Conservation (phyloP, 2,329 filamentous ascomycete species). For the Fusarium sp. region DNA sequence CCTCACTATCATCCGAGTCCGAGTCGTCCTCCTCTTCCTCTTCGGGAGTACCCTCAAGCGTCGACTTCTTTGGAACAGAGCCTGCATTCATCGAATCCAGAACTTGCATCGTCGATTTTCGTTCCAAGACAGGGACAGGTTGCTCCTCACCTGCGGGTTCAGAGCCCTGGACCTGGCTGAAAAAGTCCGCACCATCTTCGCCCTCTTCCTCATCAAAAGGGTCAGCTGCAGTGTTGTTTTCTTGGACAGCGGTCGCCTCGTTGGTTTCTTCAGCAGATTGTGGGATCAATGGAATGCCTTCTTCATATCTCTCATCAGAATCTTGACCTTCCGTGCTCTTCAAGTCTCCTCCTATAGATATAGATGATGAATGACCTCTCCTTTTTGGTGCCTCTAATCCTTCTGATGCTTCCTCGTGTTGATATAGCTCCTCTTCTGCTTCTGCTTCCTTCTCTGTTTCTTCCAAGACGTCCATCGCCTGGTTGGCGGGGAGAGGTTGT, state of each 20-base stretch:
- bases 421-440: slow-evolving; percentile 55
- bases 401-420: slow-evolving; percentile 28
- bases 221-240: slow-evolving; percentile 40
- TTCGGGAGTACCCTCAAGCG: slow-evolving; percentile 48
- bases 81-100: slow-evolving; percentile 62
- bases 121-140: slow-evolving; percentile 58
- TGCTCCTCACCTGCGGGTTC: slow-evolving; percentile 32
- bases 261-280: slow-evolving; percentile 38
- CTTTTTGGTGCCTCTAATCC: slow-evolving; percentile 20
- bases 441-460: slow-evolving; percentile 63
- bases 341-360: slow-evolving; percentile 59
- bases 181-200: slow-evolving; percentile 72
- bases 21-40: slow-evolving; percentile 38
- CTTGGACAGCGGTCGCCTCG: slow-evolving; percentile 26
- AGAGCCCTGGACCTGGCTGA: slow-evolving; percentile 61
- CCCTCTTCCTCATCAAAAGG: slow-evolving; percentile 59
- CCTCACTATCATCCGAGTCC: neutral
- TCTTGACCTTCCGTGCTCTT: slow-evolving; percentile 56
- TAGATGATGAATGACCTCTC: slow-evolving; percentile 46
- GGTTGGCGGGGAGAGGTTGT: slow-evolving; percentile 59
- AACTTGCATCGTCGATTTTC: slow-evolving; percentile 78
- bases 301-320: slow-evolving; percentile 72
- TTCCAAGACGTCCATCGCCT: slow-evolving; percentile 65
- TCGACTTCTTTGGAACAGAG: slow-evolving; percentile 46
- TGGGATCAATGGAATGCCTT: slow-evolving; percentile 74